Evolutionary conservation across 176 grass and related monocot genomes (phyloP).

Genomic region (Aegilops longissima): DNA sequence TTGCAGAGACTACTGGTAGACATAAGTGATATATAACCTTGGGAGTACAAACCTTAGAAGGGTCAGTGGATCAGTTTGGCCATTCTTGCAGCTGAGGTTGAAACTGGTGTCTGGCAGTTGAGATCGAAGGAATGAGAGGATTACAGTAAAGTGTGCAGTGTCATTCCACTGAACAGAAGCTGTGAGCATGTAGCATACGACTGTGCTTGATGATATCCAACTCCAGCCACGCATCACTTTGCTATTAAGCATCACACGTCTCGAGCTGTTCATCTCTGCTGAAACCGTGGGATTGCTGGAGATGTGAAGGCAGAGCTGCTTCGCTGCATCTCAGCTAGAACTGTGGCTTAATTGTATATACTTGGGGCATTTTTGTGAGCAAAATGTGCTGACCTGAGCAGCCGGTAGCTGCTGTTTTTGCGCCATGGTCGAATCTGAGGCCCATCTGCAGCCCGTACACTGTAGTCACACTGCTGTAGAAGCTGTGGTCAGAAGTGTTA

Average conservation of each 20-base stretch:
- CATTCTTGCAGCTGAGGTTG: background rate
- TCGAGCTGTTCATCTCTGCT: background rate
- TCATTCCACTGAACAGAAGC: background rate
- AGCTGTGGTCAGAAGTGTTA: background rate
- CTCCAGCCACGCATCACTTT: background rate
- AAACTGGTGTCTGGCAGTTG: background rate
- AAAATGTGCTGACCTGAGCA: background rate
- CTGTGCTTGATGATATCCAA: background rate
- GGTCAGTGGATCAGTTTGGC: background rate
- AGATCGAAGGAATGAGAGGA: background rate
- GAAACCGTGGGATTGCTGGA: background rate
- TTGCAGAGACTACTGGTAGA: constrained; percentile 78
- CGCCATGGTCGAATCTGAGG: background rate
- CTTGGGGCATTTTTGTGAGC: background rate
- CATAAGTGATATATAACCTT: background rate
- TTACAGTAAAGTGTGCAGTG: background rate
- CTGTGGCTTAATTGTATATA: background rate
- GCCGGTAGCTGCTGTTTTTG: background rate
- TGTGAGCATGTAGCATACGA: background rate
- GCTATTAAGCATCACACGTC: background rate
- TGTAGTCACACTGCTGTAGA: background rate
- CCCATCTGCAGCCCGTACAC: background rate
- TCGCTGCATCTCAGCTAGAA: background rate
- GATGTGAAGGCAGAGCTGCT: background rate
- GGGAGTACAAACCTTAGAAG: background rate